Base-by-base conservation (phyloP, 768 basidiomycete species). In the Podaxis sp. region DNA sequence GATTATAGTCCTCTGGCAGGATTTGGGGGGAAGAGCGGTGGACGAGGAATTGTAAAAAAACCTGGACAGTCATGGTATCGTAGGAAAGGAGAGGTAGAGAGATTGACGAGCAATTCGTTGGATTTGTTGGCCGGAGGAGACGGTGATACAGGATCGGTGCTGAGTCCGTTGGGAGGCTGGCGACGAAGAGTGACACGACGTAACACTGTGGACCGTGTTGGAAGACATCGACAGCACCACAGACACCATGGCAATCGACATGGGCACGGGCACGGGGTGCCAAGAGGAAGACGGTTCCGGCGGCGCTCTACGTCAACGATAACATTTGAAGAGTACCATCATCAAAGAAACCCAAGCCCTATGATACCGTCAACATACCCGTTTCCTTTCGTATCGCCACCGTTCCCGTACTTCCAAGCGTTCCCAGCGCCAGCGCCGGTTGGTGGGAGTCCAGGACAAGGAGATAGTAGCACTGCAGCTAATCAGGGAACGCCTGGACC, bases 1-100 rank as follows among this genome's bases (percentile, higher is more conserved):
- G 60, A 61, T 22, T 61, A 61, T 24, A 61, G 60, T 47, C 60
- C 60, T 27, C 19, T 61, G 41, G 41, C 43, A 7, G 60, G 60
- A 8, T 61, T 61, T 55, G 60, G 60, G 1, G 53, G 33, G 0
- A 61, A 61, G 43, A 36, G 27, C 22, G 60, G 60, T 15, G 60
- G 60, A 25, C 25, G 60, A 11, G 60, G 60, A 9, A 24, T 55
- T 46, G 24, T 49, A 9, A 61, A 61, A 43, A 61, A 61, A 15
- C 8, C 29, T 12, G 52, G 52, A 15, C 52, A 46, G 17, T 61
- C 60, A n/a, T 61, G 60, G 60, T 61, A 61, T 24, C 25, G 36
- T 8, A 43, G 4, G 29, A 54, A 36, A n/a, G 53, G 60, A 49
- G 60, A 61, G 19, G 22, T 4, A 6, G 22, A 24, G 59, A 17